Conservation (phyloP, 2,329 filamentous ascomycete species). For the Aspergillus alliaceus region DNA sequence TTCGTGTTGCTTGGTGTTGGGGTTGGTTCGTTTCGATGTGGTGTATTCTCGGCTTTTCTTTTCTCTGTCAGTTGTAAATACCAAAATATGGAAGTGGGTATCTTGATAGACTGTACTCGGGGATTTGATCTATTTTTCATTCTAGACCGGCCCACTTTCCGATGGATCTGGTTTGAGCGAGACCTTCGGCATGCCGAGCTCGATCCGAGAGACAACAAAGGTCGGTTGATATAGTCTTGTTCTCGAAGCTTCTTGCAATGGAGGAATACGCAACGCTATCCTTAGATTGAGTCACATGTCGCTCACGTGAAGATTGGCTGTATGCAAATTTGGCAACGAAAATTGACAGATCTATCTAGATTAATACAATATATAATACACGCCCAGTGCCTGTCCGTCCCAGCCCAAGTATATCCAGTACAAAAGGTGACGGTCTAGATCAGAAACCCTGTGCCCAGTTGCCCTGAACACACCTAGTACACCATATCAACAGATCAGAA, state of each 20-base stretch:
- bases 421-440: background rate
- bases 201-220: too few species aligned
- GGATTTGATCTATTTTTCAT: background rate
- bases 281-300: too few species aligned
- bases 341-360: background rate
- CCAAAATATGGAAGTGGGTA: background rate
- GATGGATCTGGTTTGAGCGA: background rate
- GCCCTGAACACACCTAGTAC: background rate
- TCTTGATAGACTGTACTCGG: background rate
- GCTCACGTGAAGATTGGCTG: too few species aligned
- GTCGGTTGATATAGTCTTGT: background rate
- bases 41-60: background rate
- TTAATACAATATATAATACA: background rate
- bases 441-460: background rate
- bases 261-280: too few species aligned
- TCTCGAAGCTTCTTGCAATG: too few species aligned
- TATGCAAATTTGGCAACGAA: too few species aligned
- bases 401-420: background rate
- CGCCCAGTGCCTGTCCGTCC: background rate
- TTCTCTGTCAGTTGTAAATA: too few species aligned
- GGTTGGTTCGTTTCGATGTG: background rate
- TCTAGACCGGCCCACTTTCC: background rate
- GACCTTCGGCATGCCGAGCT: background rate
- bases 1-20: background rate
- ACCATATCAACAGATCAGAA: background rate